These are phyloP conservation scores for Jaltomata sinuosa DNA, from an alignment of 257 asterid species.

Conservation along the genomic window DNA sequence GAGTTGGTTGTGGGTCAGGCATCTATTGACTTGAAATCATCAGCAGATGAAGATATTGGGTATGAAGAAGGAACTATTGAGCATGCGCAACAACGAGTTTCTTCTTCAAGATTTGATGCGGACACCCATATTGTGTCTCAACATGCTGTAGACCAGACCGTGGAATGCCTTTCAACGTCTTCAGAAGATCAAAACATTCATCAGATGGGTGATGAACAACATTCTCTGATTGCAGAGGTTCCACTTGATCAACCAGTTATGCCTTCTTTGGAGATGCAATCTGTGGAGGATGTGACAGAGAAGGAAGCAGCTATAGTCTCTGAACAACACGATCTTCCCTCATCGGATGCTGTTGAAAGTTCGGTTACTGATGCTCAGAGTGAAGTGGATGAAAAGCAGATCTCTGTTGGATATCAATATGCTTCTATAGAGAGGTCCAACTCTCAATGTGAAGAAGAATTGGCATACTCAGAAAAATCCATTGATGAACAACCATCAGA, in stretches of 20 bases:
- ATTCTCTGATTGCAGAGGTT: not conserved
- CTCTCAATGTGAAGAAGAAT: constrained; percentile 33
- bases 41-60: constrained; percentile 16
- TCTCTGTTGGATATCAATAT: constrained; percentile 12
- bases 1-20: not conserved
- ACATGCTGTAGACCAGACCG: not conserved
- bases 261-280: constrained; percentile 14
- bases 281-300: constrained; percentile 17
- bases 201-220: constrained; percentile 7
- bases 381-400: constrained; percentile 24
- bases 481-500: constrained; percentile 22
- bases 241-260: constrained; percentile 7
- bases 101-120: constrained; percentile 11
- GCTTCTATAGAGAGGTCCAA: constrained; percentile 25
- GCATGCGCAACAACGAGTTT: constrained; percentile 12
- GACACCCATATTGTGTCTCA: constrained; percentile 6
- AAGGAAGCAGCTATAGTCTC: constrained; percentile 21
- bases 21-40: constrained; percentile 5
- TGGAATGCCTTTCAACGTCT: constrained; percentile 1
- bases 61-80: constrained; percentile 8
- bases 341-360: constrained; percentile 21
- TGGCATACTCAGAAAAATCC: constrained; percentile 21
- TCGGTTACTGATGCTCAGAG: constrained; percentile 8
- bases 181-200: constrained; percentile 21
- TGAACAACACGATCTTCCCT: not conserved